These are phyloP conservation scores for Colletotrichum tamarilloi DNA, from an alignment of 2,329 filamentous ascomycete species.

Conservation along the genomic window DNA sequence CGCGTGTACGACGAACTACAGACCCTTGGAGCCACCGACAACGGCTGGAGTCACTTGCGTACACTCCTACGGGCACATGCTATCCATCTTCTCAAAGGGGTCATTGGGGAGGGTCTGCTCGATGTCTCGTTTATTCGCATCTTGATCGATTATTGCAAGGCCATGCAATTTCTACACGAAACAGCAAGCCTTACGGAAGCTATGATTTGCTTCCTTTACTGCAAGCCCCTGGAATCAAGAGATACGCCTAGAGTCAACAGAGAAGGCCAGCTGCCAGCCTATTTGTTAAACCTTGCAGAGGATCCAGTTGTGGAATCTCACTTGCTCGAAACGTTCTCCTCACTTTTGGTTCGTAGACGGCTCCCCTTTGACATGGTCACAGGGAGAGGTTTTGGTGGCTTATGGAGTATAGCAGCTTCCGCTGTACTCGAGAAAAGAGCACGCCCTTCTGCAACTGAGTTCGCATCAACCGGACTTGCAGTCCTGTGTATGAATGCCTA, in stretches of 20 bases:
- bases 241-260: not conserved
- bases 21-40: constrained; percentile 49
- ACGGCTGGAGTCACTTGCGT: constrained; percentile 59
- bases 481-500: not conserved
- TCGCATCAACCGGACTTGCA: constrained; percentile 22
- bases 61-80: constrained; percentile 59
- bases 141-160: constrained; percentile 54
- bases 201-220: constrained; percentile 48
- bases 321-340: constrained; percentile 7
- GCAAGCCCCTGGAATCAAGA: constrained; percentile 40
- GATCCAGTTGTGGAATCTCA: not conserved
- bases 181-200: constrained; percentile 53
- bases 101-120: constrained; percentile 55
- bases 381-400: constrained; percentile 2
- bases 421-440: constrained; percentile 12
- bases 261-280: constrained; percentile 38
- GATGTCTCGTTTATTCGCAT: constrained; percentile 51
- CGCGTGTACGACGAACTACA: constrained; percentile 63
- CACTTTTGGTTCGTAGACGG: not conserved
- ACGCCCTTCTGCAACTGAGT: constrained; percentile 5
- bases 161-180: constrained; percentile 50
- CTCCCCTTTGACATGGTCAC: constrained; percentile 3
- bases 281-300: constrained; percentile 44
- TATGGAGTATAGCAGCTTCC: constrained; percentile 23
- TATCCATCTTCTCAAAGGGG: constrained; percentile 53